Conservation (phyloP, 441 rosid genomes). For the Brassica balearica region DNA sequence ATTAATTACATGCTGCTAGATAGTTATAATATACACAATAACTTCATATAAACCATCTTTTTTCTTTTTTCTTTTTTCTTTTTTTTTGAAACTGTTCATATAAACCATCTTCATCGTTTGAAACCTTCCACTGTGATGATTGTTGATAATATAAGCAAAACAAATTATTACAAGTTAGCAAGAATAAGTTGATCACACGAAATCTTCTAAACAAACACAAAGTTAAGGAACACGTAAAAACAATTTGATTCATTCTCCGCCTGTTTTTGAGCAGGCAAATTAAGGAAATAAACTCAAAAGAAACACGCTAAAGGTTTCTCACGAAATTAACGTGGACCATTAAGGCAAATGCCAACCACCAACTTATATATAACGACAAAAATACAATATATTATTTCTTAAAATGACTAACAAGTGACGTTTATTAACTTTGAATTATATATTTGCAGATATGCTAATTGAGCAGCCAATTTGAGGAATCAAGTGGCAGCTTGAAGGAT, state of each 20-base stretch:
- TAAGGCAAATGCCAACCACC: conserved; percentile 31
- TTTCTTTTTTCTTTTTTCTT: too few relatives aligned
- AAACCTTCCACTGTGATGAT: background rate
- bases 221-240: conserved; percentile 28
- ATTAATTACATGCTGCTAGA: background rate
- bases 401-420: conserved; percentile 30
- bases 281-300: conserved; percentile 32
- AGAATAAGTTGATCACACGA: conserved; percentile 26
- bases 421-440: background rate
- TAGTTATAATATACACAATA: background rate
- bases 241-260: conserved; percentile 10
- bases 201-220: conserved; percentile 21
- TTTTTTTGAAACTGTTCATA: too few relatives aligned
- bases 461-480: conserved; percentile 39
- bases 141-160: conserved; percentile 18
- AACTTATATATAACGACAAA: conserved; percentile 35
- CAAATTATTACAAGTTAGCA: conserved; percentile 20
- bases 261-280: conserved; percentile 23
- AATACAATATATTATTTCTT: conserved; percentile 16
- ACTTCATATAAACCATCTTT: background rate
- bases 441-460: conserved; percentile 20
- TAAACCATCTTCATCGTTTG: background rate
- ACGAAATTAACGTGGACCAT: conserved; percentile 40
- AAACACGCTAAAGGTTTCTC: conserved; percentile 40
- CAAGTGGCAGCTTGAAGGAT: conserved; percentile 36